Percentiles rank a stretch among this genome's conserved stretches.
These are phyloP conservation scores for Suillus bovinus DNA, from an alignment of 768 basidiomycete genomes.

Conservation along the genomic window DNA sequence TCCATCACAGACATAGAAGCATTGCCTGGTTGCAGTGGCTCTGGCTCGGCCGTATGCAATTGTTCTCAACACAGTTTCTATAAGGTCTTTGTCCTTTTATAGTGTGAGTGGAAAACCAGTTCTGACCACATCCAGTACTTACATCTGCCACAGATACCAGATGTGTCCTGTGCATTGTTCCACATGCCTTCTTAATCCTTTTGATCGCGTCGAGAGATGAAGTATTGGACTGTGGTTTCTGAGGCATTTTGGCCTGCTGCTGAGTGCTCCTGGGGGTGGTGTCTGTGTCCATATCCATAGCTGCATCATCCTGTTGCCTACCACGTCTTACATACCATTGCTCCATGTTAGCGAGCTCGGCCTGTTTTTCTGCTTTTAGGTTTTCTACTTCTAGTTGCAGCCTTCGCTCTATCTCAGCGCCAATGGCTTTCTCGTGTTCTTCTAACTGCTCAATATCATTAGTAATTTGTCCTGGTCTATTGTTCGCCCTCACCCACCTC, in stretches of 20 bases:
- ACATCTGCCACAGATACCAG: not conserved
- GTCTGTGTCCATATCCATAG: not conserved
- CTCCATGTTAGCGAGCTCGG: conserved; percentile 14
- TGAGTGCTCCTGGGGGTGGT: not conserved
- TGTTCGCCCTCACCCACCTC: not conserved
- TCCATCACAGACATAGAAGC: conserved; percentile 1
- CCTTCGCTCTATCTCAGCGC: not conserved
- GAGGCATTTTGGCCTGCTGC: not conserved
- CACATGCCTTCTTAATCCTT: not conserved
- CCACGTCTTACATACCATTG: not conserved
- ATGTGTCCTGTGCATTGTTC: not conserved
- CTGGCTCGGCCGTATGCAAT: not conserved
- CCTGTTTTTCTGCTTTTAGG: conserved; percentile 10
- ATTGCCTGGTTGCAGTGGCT: not conserved
- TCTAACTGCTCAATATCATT: not conserved
- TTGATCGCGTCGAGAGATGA: not conserved
- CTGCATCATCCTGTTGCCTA: not conserved
- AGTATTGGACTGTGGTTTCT: not conserved
- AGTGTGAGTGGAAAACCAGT: not conserved
- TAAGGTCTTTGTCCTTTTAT: not conserved
- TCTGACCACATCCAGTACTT: not conserved
- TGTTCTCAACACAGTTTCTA: not conserved
- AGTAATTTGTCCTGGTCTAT: not conserved
- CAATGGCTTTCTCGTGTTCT: not conserved
- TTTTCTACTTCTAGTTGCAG: conserved; percentile 4